These are phyloP conservation scores for Naganishia kalamii DNA, from an alignment of 768 basidiomycete species.

Conservation along the genomic window DNA sequence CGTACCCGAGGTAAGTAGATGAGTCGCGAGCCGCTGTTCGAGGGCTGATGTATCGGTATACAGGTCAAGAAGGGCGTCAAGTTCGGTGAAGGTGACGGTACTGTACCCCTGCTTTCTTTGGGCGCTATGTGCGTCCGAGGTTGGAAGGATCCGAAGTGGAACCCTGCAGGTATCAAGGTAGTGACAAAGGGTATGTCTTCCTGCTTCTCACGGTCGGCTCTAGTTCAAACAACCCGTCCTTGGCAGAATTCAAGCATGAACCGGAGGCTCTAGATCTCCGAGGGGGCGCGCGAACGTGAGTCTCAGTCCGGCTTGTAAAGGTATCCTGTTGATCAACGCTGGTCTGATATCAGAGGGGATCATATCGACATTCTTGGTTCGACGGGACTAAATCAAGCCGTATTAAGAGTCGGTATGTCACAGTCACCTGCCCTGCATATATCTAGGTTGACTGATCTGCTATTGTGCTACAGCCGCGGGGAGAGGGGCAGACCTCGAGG, in stretches of 20 bases:
- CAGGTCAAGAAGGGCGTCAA: constrained; percentile 77
- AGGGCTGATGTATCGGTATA: too few relatives aligned
- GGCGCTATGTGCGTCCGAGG: constrained; percentile 97
- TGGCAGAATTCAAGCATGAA: constrained; percentile 54
- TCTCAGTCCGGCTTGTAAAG: background rate
- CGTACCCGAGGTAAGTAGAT: constrained; percentile 31
- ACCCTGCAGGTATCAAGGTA: constrained; percentile 79
- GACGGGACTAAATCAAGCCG: constrained; percentile 76
- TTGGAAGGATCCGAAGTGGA: constrained; percentile 84
- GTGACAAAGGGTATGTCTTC: constrained; percentile 51
- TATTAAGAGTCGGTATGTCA: constrained; percentile 63
- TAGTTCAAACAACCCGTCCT: background rate
- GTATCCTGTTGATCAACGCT: background rate
- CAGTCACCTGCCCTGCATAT: background rate
- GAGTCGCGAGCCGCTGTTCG: background rate
- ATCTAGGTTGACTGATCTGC: background rate
- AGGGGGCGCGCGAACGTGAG: constrained; percentile 79
- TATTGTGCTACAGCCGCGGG: constrained; percentile 68
- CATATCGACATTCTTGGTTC: constrained; percentile 81
- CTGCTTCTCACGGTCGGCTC: background rate
- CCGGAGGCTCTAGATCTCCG: constrained; percentile 67
- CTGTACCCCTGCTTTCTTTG: constrained; percentile 48
- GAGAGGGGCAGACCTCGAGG: constrained; percentile 56
- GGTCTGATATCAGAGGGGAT: constrained; percentile 49
- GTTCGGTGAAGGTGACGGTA: constrained; percentile 93